Conservation (phyloP, 1,139 yeast species). For the Sugiyamaella grinbergsii region DNA sequence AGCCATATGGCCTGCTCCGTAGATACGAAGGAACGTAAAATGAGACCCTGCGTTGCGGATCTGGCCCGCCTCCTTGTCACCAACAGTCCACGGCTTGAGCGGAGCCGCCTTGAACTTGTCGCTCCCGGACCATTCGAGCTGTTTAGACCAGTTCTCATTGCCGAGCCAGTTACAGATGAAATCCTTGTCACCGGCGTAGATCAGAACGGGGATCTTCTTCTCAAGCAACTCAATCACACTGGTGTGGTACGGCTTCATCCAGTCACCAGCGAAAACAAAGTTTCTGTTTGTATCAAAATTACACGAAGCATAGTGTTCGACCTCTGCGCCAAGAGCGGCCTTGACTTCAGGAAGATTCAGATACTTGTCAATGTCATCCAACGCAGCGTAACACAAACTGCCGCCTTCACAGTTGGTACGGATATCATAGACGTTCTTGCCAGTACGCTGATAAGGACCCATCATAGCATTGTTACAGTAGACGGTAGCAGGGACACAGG, state of each 20-base stretch:
- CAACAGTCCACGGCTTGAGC: slow-evolving; percentile 46
- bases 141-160: slow-evolving; percentile 75
- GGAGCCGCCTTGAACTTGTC: slow-evolving; percentile 40
- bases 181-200: slow-evolving; percentile 88
- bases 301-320: slow-evolving; percentile 58
- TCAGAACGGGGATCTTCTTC: slow-evolving; percentile 67
- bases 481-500: slow-evolving; percentile 64
- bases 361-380: slow-evolving; percentile 57
- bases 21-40: slow-evolving; percentile 64
- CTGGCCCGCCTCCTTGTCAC: slow-evolving; percentile 62
- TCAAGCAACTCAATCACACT: slow-evolving; percentile 61
- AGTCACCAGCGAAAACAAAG: slow-evolving; percentile 63
- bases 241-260: slow-evolving; percentile 64
- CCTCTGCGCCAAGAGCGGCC: slow-evolving; percentile 60
- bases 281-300: slow-evolving; percentile 56
- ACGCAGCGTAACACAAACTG: slow-evolving; percentile 59
- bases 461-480: slow-evolving; percentile 68
- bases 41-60: slow-evolving; percentile 54
- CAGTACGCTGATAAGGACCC: slow-evolving; percentile 59
- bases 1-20: slow-evolving; percentile 72
- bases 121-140: slow-evolving; percentile 59
- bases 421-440: slow-evolving; percentile 70
- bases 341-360: slow-evolving; percentile 62
- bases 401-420: slow-evolving; percentile 58
- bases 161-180: slow-evolving; percentile 92